Base-by-base conservation (phyloP, 2,329 filamentous ascomycete species). In the Pseudocercospora crystallina region DNA sequence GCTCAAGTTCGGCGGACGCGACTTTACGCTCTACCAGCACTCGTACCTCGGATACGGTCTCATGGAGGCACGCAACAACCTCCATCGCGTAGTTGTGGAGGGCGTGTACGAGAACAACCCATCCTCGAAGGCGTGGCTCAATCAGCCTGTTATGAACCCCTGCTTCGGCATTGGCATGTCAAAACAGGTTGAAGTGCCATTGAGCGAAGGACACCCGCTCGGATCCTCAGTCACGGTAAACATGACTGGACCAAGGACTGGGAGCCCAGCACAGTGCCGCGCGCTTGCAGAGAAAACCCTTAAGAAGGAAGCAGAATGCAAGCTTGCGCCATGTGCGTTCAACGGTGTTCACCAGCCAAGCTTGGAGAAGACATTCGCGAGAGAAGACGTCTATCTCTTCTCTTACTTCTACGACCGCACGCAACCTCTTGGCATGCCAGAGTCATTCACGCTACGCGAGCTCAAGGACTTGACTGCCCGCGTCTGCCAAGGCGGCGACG, bases 321-420 rank as follows among this genome's bases (percentile, higher is more conserved):
- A 80, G 56, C 75, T 97, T 42, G 81, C 88, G 0, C 94, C 94
- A n/a, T 99, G 94, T 77, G 96, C 94, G 1, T 99, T 99, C 83
- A 95, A 96, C 70, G 94, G 94, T 58, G 84, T 99, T 29, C 89
- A 99, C 74, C 94, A 99, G 72, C 94, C 94, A 8, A 86, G 87
- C 15, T 80, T 99, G 41, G 85, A 84, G 61, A 95, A 96, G 79
- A 99, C 94, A 0, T 99, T 99, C 65, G 77, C 89, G 20, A 81
- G 80, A 57, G 92, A 97, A 72, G 91, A 96, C 64, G 83, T 97
- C 34, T 99, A 92, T 75, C 90, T 97, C 62, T 92, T 99, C 74
- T 95, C 89, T 29, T 99, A 95, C 80, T 99, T 99, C 75, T 96
- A 87, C 75, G 94, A 99, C 77, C 91, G 95, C 65, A 95, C 89